Conservation (phyloP, 208 protist species). For the Phytomonas sp. region DNA sequence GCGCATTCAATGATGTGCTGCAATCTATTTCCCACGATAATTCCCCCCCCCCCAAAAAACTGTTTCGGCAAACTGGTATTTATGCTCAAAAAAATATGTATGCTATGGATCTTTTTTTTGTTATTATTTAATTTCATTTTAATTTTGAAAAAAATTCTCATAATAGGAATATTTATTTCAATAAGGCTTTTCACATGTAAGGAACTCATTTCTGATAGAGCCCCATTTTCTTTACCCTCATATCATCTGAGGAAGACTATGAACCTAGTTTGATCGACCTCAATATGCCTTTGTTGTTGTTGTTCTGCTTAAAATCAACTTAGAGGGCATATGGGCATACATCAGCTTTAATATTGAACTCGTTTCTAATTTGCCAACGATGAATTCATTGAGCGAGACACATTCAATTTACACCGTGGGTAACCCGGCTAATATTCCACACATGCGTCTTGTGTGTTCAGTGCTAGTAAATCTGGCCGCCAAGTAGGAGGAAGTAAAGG, state of each 20-base stretch:
- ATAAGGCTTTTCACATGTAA: not conserved
- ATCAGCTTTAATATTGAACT: too few species aligned
- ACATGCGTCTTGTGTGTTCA: not conserved
- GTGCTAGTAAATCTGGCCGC: not conserved
- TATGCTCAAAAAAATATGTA: slow-evolving; percentile 8
- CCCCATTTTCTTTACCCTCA: not conserved
- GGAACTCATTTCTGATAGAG: not conserved
- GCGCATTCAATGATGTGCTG: not conserved
- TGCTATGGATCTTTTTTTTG: not conserved
- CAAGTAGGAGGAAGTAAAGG: not conserved
- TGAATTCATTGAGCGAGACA: too few species aligned
- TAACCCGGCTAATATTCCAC: not conserved
- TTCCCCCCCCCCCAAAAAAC: not conserved
- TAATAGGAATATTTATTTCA: not conserved
- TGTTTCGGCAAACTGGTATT: not conserved
- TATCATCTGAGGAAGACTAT: too few species aligned
- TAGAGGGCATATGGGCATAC: too few species aligned
- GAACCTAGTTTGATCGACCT: too few species aligned
- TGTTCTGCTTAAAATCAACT: too few species aligned
- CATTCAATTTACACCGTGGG: too few species aligned
- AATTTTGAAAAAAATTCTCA: not conserved
- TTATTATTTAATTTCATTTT: slow-evolving; percentile 1
- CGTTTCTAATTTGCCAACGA: too few species aligned
- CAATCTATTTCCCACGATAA: not conserved
- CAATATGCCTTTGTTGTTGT: too few species aligned